Percentiles rank a stretch among this genome's conserved stretches.
Conservation (phyloP, 371 early-diverging fungal species). For the Mortierella sp. region DNA sequence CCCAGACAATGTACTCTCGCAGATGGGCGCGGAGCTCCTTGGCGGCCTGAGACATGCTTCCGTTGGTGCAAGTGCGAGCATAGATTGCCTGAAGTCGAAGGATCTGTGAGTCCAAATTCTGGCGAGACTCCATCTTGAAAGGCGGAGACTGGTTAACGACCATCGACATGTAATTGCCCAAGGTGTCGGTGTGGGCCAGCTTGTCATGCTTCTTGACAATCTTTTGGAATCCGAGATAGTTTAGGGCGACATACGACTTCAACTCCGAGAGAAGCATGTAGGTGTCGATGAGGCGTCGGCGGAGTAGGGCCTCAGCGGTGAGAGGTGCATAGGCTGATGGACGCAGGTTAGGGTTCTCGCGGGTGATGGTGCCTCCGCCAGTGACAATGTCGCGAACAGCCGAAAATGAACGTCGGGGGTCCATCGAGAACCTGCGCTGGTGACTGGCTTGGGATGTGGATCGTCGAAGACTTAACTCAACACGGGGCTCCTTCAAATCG, state of each 20-base stretch:
- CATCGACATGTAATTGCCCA: conserved; percentile 66
- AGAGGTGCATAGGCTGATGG: conserved; percentile 48
- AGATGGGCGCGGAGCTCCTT: conserved; percentile 72
- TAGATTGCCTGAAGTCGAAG: conserved; percentile 72
- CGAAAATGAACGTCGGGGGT: conserved; percentile 24
- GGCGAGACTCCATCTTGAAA: conserved; percentile 69
- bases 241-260: conserved; percentile 93
- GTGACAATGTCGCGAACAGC: conserved; percentile 42
- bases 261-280: conserved; percentile 78
- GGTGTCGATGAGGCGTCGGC: conserved; percentile 51
- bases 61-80: conserved; percentile 69
- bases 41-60: conserved; percentile 64
- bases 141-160: conserved; percentile 73
- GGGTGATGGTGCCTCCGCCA: conserved; percentile 16
- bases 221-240: conserved; percentile 95
- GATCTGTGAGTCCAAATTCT: conserved; percentile 64
- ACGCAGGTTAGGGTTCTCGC: conserved; percentile 38
- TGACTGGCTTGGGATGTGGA: conserved; percentile 3
- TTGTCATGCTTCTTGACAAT: conserved; percentile 98
- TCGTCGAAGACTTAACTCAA: conserved; percentile 19
- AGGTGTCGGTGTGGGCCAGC: conserved; percentile 65
- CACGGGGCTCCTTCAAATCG: not conserved
- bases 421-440: conserved; percentile 21
- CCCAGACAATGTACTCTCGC: conserved; percentile 81
- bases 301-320: conserved; percentile 50